A percentile compares a stretch with the other conserved stretches of the same genome.
Conservation (phyloP, 2,329 filamentous ascomycete genomes). For the Epichloe typhina region DNA sequence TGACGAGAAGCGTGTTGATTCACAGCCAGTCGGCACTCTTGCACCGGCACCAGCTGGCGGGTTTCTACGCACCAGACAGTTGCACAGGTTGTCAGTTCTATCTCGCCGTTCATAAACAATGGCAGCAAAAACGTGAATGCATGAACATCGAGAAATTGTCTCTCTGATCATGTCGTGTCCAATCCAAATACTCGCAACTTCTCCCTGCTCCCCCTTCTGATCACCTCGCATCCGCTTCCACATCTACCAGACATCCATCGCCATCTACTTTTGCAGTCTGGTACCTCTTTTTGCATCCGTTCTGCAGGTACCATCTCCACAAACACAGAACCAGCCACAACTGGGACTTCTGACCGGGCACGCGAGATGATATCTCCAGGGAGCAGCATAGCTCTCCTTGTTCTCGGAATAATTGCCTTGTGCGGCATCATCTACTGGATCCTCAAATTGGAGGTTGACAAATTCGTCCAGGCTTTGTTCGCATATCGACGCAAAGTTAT, state of each 20-base stretch:
- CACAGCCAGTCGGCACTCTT: not conserved
- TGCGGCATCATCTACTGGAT: slow-evolving; percentile 18
- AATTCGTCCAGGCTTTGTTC: slow-evolving; percentile 17
- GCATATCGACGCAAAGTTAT: slow-evolving; percentile 6
- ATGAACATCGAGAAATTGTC: not conserved
- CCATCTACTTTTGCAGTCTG: not conserved
- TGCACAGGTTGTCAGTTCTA: not conserved
- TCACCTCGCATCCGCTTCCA: not conserved
- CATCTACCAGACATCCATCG: not conserved
- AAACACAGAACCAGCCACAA: not conserved
- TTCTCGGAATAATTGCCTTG: slow-evolving; percentile 18
- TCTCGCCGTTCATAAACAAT: not conserved
- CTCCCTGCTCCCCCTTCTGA: not conserved
- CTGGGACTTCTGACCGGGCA: not conserved
- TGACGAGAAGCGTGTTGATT: not conserved
- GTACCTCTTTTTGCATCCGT: not conserved
- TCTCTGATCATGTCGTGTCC: not conserved
- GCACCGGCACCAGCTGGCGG: not conserved
- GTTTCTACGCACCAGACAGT: not conserved
- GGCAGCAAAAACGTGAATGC: not conserved
- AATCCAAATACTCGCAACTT: not conserved
- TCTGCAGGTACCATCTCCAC: not conserved
- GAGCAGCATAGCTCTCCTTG: slow-evolving; percentile 18
- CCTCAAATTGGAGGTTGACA: slow-evolving; percentile 15
- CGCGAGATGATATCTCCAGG: slow-evolving; percentile 6